A percentile compares a stretch with the other conserved stretches of the same genome.
Conservation (phyloP, 2,329 filamentous ascomycete species). For the Fusarium sp. region DNA sequence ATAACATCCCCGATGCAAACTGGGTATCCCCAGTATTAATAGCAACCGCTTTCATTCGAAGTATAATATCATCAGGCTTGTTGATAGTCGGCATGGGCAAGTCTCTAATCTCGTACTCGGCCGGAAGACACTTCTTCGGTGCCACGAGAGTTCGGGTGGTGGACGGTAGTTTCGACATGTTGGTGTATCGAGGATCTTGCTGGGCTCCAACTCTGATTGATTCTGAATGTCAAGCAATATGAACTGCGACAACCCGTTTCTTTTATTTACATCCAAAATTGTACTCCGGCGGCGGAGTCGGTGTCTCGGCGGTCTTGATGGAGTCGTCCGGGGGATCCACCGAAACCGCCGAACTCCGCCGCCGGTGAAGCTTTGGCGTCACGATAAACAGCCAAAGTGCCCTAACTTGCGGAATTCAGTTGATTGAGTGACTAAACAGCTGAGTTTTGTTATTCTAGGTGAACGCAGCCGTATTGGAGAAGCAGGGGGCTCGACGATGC, state of each 20-base stretch:
- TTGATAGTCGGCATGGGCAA: conserved; percentile 60
- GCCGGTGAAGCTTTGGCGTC: conserved; percentile 16
- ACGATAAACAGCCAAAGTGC: not conserved
- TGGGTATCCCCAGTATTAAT: conserved; percentile 55
- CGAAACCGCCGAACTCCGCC: conserved; percentile 47
- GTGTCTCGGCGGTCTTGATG: conserved; percentile 38
- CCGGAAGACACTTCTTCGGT: conserved; percentile 55
- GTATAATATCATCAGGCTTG: conserved; percentile 58
- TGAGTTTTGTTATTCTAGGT: not conserved
- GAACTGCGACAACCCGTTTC: not conserved
- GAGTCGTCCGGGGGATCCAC: conserved; percentile 32
- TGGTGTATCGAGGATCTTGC: not conserved
- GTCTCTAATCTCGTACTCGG: conserved; percentile 55
- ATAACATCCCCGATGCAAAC: conserved; percentile 45
- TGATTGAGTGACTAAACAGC: not conserved
- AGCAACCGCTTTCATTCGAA: conserved; percentile 55
- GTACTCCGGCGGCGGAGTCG: conserved; percentile 29
- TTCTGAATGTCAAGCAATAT: rapidly evolving
- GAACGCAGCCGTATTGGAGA: too few relatives aligned
- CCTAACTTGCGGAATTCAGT: not conserved
- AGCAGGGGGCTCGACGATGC: too few relatives aligned
- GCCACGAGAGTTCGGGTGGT: conserved; percentile 61
- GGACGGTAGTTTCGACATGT: conserved; percentile 51
- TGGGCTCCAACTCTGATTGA: rapidly evolving
- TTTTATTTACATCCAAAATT: conserved; percentile 30